Conservation (phyloP, 768 basidiomycete genomes). For the Dentipellis fragilis region DNA sequence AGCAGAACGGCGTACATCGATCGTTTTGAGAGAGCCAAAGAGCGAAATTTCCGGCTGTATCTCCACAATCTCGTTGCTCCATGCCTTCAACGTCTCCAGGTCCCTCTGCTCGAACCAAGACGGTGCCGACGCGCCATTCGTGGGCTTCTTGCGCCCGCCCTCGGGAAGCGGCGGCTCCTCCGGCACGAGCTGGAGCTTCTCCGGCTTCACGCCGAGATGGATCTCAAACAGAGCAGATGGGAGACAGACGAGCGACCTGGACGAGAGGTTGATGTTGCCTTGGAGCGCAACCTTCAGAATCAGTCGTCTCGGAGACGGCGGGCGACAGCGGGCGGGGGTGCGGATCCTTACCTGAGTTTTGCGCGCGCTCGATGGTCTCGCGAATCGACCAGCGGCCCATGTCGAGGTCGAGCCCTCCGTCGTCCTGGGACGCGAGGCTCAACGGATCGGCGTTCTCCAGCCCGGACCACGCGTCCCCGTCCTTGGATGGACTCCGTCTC, state of each 20-base stretch:
- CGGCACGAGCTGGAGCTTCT: constrained; percentile 53
- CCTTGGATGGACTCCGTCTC: constrained; percentile 16
- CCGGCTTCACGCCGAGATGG: constrained; percentile 67
- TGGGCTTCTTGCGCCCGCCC: constrained; percentile 23
- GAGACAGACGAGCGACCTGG: constrained; percentile 61
- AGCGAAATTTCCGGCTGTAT: constrained; percentile 77
- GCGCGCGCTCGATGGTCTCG: constrained; percentile 69
- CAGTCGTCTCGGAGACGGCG: constrained; percentile 25
- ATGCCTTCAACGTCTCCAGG: constrained; percentile 62
- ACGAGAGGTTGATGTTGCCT: constrained; percentile 70
- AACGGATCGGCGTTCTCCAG: constrained; percentile 41
- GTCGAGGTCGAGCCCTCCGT: constrained; percentile 38
- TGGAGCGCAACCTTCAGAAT: constrained; percentile 28
- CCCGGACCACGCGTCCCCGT: constrained; percentile 27
- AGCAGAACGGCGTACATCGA: constrained; percentile 48
- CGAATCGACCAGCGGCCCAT: constrained; percentile 58
- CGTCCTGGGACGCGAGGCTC: constrained; percentile 7
- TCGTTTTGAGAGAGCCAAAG: constrained; percentile 70
- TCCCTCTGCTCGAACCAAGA: constrained; percentile 82
- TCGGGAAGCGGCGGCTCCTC: constrained; percentile 43
- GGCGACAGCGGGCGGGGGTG: neutral
- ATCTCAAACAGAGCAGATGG: constrained; percentile 74
- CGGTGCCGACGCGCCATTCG: constrained; percentile 35
- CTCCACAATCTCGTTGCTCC: constrained; percentile 72
- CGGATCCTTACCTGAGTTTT: constrained; percentile 54